These are phyloP conservation scores for Pueraria montana DNA, from an alignment of 306 rosid species.

Conservation along the genomic window DNA sequence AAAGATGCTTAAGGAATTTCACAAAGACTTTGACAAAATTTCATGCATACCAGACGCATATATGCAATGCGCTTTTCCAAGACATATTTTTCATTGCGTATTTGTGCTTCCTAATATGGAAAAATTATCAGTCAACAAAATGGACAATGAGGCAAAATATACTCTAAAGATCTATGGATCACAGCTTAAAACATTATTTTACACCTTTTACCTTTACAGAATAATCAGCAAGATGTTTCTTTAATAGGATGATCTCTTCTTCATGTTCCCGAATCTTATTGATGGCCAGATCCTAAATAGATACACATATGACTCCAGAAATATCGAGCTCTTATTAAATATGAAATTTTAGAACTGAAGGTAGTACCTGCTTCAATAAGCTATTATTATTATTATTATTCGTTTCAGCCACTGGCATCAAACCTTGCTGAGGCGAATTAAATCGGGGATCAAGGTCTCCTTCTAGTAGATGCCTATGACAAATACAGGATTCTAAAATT, in stretches of 20 bases:
- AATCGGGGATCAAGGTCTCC: conserved; percentile 67
- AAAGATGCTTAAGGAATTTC: conserved; percentile 40
- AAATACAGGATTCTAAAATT: conserved; percentile 46
- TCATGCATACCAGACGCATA: conserved; percentile 83
- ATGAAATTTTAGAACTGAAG: conserved; percentile 33
- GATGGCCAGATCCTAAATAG: conserved; percentile 66
- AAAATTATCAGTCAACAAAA: conserved; percentile 39
- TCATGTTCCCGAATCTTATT: conserved; percentile 82
- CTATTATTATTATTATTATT: conserved; percentile 62
- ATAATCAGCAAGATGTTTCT: conserved; percentile 85
- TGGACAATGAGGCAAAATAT: conserved; percentile 27
- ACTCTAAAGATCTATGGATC: conserved; percentile 1
- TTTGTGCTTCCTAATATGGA: conserved; percentile 78
- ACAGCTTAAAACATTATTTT: conserved; percentile 30
- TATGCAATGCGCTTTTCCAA: conserved; percentile 96
- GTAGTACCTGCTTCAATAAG: conserved; percentile 82
- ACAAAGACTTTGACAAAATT: not conserved
- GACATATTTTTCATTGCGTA: conserved; percentile 82
- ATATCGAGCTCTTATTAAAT: conserved; percentile 26
- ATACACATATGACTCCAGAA: conserved; percentile 43
- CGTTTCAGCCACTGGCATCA: conserved; percentile 69
- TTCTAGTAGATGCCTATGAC: conserved; percentile 67
- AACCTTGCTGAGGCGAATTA: conserved; percentile 68
- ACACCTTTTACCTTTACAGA: conserved; percentile 75
- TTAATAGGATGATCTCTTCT: conserved; percentile 84